These are phyloP conservation scores for Colletotrichum scovillei DNA, from an alignment of 2,329 filamentous ascomycete species.

Conservation along the genomic window DNA sequence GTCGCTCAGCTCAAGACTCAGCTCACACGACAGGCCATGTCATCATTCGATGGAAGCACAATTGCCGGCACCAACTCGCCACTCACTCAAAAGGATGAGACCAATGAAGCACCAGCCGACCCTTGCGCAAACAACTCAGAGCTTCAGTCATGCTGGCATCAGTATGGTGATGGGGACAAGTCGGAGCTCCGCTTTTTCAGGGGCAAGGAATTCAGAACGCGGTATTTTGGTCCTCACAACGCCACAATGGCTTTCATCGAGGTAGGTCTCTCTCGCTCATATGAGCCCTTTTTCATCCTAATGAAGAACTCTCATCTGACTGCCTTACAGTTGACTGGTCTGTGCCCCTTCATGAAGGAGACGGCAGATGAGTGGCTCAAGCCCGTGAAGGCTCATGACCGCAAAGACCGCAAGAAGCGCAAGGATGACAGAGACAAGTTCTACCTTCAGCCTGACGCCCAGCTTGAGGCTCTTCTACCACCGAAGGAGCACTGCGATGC, in stretches of 20 bases:
- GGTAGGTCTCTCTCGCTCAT: conserved; percentile 40
- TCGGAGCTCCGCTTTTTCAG: conserved; percentile 68
- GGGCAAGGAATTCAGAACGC: conserved; percentile 69
- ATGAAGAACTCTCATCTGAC: conserved; percentile 14
- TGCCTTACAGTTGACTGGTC: conserved; percentile 56
- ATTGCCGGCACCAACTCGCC: conserved; percentile 58
- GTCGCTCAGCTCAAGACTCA: conserved; percentile 66
- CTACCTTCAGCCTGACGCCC: conserved; percentile 58
- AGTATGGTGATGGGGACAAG: conserved; percentile 57
- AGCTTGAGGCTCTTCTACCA: conserved; percentile 63
- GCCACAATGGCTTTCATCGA: conserved; percentile 70
- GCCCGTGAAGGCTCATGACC: conserved; percentile 65
- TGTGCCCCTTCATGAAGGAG: conserved; percentile 71
- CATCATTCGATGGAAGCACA: conserved; percentile 64
- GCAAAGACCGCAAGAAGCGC: conserved; percentile 66
- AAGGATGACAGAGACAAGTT: conserved; percentile 63
- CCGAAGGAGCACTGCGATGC: conserved; percentile 60
- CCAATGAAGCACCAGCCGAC: conserved; percentile 47
- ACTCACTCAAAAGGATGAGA: conserved; percentile 57
- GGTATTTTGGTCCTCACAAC: conserved; percentile 71
- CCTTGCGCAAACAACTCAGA: conserved; percentile 40
- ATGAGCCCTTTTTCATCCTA: background rate
- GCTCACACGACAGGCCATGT: conserved; percentile 55
- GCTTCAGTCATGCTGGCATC: conserved; percentile 32
- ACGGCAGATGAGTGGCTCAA: conserved; percentile 71